These are phyloP conservation scores for Sclerotinia minor DNA, from an alignment of 2,329 filamentous ascomycete species.

Conservation along the genomic window DNA sequence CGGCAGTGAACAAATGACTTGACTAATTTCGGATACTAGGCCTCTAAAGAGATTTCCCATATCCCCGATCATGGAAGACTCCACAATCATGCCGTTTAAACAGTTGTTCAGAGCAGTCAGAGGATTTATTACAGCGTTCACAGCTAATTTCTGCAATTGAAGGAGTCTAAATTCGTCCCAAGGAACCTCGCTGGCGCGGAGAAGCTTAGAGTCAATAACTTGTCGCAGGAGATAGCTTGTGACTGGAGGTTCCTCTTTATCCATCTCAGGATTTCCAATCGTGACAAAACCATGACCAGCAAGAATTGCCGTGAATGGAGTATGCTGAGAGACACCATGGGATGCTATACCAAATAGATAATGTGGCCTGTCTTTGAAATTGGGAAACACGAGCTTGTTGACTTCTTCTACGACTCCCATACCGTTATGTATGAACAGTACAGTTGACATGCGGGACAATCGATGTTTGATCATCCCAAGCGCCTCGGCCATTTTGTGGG, in stretches of 20 bases:
- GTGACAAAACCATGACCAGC: slow-evolving; percentile 52
- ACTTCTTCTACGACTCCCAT: slow-evolving; percentile 70
- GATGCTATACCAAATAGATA: slow-evolving; percentile 69
- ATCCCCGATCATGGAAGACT: slow-evolving; percentile 44
- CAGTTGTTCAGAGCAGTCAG: slow-evolving; percentile 77
- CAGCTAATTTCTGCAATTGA: slow-evolving; percentile 85
- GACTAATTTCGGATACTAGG: slow-evolving; percentile 61
- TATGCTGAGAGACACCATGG: slow-evolving; percentile 55
- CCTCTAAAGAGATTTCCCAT: slow-evolving; percentile 51
- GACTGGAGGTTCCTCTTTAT: slow-evolving; percentile 22
- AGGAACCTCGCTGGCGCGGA: slow-evolving; percentile 47
- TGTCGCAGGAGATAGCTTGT: slow-evolving; percentile 36
- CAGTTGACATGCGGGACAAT: slow-evolving; percentile 62
- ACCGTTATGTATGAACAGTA: slow-evolving; percentile 86
- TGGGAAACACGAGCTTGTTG: slow-evolving; percentile 57
- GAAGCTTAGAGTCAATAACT: slow-evolving; percentile 47
- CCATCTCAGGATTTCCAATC: slow-evolving; percentile 44
- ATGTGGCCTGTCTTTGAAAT: slow-evolving; percentile 59
- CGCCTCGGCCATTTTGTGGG: slow-evolving; percentile 64
- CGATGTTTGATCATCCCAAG: slow-evolving; percentile 60
- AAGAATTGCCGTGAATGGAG: slow-evolving; percentile 54
- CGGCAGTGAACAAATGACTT: slow-evolving; percentile 59
- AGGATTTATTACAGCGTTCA: slow-evolving; percentile 81
- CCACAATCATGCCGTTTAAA: slow-evolving; percentile 68
- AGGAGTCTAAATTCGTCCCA: slow-evolving; percentile 51